phyloP scores from a whole-genome alignment of 1,284 basidiomycete genomes.

The Peniophora sp. region DNA sequence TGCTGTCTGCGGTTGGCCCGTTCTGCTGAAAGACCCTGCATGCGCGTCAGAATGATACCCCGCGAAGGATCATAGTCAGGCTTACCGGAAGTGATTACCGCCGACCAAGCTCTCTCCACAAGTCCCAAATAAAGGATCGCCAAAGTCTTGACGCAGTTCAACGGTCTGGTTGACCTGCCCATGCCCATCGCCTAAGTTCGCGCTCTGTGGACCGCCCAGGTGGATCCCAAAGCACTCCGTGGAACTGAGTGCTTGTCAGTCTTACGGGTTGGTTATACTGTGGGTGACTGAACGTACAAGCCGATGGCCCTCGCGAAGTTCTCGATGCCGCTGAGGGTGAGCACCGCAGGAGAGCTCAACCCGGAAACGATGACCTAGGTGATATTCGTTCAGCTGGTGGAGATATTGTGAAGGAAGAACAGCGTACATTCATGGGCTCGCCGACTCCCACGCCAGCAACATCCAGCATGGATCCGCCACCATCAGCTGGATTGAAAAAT shows the following conservation, averaged over 20 bases:
- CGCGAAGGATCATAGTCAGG: neutral
- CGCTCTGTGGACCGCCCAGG: slow-evolving; percentile 51
- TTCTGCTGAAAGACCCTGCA: slow-evolving; percentile 69
- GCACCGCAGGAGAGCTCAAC: slow-evolving; percentile 56
- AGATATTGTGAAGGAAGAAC: too few species aligned
- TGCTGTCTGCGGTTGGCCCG: slow-evolving; percentile 47
- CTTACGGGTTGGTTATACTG: slow-evolving; percentile 1
- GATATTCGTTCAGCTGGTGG: too few species aligned
- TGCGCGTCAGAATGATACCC: neutral
- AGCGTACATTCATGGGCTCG: slow-evolving; percentile 63
- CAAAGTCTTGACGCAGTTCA: slow-evolving; percentile 64
- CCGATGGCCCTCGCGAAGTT: slow-evolving; percentile 56
- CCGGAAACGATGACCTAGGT: slow-evolving; percentile 50
- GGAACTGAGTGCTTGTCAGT: slow-evolving; percentile 33
- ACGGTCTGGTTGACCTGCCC: slow-evolving; percentile 53
- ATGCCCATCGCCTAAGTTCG: slow-evolving; percentile 66
- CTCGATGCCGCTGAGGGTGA: slow-evolving; percentile 56
- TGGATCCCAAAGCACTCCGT: slow-evolving; percentile 68
- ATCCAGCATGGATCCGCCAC: slow-evolving; percentile 49
- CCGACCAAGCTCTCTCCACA: slow-evolving; percentile 58
- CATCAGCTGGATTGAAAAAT: slow-evolving; percentile 35
- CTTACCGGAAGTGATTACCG: slow-evolving; percentile 58
- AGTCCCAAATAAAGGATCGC: slow-evolving; percentile 45
- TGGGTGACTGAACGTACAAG: slow-evolving; percentile 43
- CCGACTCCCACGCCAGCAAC: slow-evolving; percentile 40